These are phyloP conservation scores for Penicillium tannophilum DNA, from an alignment of 495 filamentous ascomycete species.

Conservation along the genomic window DNA sequence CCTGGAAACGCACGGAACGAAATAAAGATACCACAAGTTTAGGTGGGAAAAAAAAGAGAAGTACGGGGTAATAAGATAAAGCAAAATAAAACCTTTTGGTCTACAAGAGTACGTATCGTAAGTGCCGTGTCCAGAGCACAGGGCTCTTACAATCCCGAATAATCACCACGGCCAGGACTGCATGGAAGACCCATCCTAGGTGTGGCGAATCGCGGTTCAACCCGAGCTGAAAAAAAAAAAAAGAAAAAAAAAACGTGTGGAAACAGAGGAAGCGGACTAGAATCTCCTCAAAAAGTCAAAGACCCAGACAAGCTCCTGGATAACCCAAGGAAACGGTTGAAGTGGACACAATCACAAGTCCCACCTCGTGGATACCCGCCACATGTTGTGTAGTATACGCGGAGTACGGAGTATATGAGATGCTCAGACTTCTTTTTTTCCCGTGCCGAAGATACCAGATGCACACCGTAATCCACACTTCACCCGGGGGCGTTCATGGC, in stretches of 20 bases:
- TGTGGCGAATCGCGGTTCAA: constrained; percentile 29
- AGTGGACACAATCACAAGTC: constrained; percentile 1
- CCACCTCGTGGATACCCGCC: constrained; percentile 5
- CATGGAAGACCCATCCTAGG: neutral
- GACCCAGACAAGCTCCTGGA: constrained; percentile 19
- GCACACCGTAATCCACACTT: neutral
- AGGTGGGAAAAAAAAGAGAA: constrained; percentile 1
- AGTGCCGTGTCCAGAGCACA: constrained; percentile 17
- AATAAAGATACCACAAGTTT: neutral
- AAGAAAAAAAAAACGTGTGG: constrained; percentile 14
- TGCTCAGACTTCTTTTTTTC: neutral
- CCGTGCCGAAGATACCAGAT: neutral
- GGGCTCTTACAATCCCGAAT: constrained; percentile 2
- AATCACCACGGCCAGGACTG: constrained; percentile 22
- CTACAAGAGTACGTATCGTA: neutral
- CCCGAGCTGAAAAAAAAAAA: constrained; percentile 20
- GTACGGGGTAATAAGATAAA: constrained; percentile 10
- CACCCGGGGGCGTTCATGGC: neutral
- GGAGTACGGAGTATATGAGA: neutral
- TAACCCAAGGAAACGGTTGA: constrained; percentile 1
- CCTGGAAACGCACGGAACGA: constrained; percentile 3
- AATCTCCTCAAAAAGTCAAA: constrained; percentile 12
- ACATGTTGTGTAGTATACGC: neutral
- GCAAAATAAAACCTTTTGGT: neutral
- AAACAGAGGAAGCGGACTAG: constrained; percentile 12